These are phyloP conservation scores for Neophaeococcomyces aloes DNA, from an alignment of 2,329 filamentous ascomycete species.

Conservation along the genomic window DNA sequence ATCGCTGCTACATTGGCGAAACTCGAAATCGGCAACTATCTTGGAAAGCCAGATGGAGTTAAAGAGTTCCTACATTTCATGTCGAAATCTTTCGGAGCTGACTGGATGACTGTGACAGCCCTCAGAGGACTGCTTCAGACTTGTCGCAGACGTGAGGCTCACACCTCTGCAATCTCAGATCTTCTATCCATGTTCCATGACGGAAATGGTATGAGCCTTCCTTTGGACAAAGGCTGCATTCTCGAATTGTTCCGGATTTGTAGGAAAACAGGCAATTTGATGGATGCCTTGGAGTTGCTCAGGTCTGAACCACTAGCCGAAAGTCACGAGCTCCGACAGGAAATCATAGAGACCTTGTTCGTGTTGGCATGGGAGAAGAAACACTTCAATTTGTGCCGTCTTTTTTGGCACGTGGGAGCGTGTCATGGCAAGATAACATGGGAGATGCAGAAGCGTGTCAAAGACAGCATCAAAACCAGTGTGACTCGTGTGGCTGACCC, in stretches of 20 bases:
- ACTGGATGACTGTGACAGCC: neutral
- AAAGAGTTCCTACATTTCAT: neutral
- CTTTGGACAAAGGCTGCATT: neutral
- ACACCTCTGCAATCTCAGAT: neutral
- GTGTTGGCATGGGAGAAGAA: neutral
- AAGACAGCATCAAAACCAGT: neutral
- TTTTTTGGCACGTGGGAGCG: constrained; percentile 2
- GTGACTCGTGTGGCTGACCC: neutral
- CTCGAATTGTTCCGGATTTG: constrained; percentile 1
- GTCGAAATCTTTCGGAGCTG: neutral
- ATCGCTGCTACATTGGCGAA: neutral
- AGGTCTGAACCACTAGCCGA: neutral
- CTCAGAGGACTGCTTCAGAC: neutral
- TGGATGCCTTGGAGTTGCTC: constrained; percentile 1
- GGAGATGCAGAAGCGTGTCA: neutral
- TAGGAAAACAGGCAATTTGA: neutral
- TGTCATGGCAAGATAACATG: neutral
- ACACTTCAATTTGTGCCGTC: constrained; percentile 4
- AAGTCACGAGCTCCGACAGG: neutral
- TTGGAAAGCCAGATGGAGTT: neutral
- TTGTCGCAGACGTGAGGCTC: neutral
- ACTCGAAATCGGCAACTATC: neutral
- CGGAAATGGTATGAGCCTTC: neutral
- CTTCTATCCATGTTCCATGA: neutral
- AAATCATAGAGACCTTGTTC: constrained; percentile 4